Conservation (phyloP, 768 basidiomycete genomes). For the Xerocomus potaroensis region DNA sequence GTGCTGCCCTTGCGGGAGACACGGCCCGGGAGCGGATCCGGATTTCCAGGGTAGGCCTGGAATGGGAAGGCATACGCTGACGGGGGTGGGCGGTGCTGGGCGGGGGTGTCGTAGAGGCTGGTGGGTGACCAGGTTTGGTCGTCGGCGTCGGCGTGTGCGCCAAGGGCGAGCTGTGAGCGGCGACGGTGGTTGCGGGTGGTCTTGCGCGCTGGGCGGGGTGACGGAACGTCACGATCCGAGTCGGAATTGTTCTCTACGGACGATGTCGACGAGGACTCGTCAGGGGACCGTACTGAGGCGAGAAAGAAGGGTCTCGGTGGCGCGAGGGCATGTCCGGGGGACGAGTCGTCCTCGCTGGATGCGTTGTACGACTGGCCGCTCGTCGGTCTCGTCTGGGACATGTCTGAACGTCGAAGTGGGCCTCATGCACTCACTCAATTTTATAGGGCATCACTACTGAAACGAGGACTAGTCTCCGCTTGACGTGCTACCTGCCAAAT, state of each 20-base stretch:
- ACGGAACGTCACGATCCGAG: slow-evolving; percentile 28
- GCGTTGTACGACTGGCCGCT: not conserved
- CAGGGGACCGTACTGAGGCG: too few relatives aligned
- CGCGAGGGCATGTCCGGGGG: slow-evolving; percentile 7
- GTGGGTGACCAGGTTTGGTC: slow-evolving; percentile 16
- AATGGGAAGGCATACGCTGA: slow-evolving; percentile 47
- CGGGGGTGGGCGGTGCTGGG: slow-evolving; percentile 33
- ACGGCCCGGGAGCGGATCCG: slow-evolving; percentile 50
- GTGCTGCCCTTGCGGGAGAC: slow-evolving; percentile 43
- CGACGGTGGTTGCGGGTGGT: slow-evolving; percentile 20
- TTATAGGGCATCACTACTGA: slow-evolving; percentile 5
- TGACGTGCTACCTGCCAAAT: slow-evolving; percentile 4
- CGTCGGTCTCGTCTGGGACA: not conserved
- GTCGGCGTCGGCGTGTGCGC: slow-evolving; percentile 19
- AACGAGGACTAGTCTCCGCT: slow-evolving; percentile 7
- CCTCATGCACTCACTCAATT: too few relatives aligned
- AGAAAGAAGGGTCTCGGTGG: slow-evolving; percentile 39
- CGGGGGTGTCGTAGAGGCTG: slow-evolving; percentile 7
- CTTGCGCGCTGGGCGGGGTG: slow-evolving; percentile 18
- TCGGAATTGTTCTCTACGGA: slow-evolving; percentile 27
- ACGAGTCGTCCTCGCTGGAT: slow-evolving; percentile 28
- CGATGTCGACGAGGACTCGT: not conserved
- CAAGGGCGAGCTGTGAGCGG: slow-evolving; percentile 24
- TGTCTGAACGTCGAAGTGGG: too few relatives aligned
- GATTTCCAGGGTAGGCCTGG: slow-evolving; percentile 62